Evolutionary conservation across 306 rosid species (phyloP).

Genomic region (Casuarina equisetifolia): DNA sequence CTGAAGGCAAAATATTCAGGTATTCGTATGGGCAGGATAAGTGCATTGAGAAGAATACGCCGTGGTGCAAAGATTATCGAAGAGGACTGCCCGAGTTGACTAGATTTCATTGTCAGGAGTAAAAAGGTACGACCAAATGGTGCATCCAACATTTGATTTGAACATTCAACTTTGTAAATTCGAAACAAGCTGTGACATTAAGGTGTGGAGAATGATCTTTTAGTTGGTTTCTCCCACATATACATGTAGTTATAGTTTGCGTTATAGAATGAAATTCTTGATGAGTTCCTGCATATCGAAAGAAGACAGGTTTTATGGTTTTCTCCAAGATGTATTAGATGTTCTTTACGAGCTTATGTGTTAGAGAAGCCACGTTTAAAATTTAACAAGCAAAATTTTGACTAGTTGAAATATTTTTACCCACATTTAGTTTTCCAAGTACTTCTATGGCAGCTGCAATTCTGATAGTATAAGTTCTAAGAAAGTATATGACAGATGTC

Average conservation of each 20-base stretch:
- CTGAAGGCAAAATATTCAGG: conserved; percentile 31
- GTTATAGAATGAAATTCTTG: not conserved
- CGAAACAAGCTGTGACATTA: conserved; percentile 11
- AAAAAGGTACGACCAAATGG: not conserved
- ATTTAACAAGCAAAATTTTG: not conserved
- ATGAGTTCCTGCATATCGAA: not conserved
- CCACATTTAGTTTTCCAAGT: not conserved
- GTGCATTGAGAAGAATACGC: conserved; percentile 37
- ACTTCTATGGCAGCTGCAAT: not conserved
- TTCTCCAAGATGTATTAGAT: not conserved
- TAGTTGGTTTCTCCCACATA: not conserved
- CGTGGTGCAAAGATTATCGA: conserved; percentile 56
- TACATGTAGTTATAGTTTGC: not conserved
- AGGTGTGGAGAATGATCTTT: conserved; percentile 22
- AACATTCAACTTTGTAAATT: not conserved
- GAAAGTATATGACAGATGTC: not conserved
- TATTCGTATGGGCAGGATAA: conserved; percentile 39
- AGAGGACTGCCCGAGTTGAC: conserved; percentile 30
- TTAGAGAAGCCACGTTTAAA: not conserved
- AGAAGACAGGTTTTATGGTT: not conserved
- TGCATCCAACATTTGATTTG: not conserved
- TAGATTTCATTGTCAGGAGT: not conserved
- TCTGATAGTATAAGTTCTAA: not conserved
- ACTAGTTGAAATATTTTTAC: not conserved
- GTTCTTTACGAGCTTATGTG: not conserved